Base-by-base conservation (phyloP, 1,284 basidiomycete species). In the Anthracocystis panici-leucophaei region DNA sequence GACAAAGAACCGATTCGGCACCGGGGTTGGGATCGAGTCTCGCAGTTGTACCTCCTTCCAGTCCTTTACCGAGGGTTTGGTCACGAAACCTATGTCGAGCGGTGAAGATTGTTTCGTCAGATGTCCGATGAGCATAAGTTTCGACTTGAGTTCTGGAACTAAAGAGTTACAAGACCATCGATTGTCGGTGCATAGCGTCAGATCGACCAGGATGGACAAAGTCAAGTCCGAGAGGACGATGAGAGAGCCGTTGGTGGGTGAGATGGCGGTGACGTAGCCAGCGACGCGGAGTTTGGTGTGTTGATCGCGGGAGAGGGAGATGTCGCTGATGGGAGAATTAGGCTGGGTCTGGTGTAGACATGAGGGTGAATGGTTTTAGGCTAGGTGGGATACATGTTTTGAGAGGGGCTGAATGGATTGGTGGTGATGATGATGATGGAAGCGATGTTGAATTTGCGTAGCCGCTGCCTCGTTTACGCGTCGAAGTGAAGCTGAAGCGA, bases 251-350 rank as follows among this genome's bases (percentile, higher is more conserved):
- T 50, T 33, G n/a, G 31, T 6, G 21, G 63, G 51, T 20, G 35
- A 41, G 33, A 76, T 18, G 18, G 65, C 55, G 14, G 60, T 61
- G 20, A 76, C 59, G 41, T 50, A 49, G 23, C 69, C 74, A 1
- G 62, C 62, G 18, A 72, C 8, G 12, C 74, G 68, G 25, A 76
- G 54, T 52, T 76, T 76, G 20, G 33, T 16, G 20, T 12, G 5
- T 0, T 23, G 20, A n/a, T 68, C 62, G 27, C 65, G 65, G 5
- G 51, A 41, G 3, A 54, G 63, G 21, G 52, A 48, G 41, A 76
- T 5, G 40, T 76, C 74, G 59, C 33, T 41, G 33, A 76, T 65
- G 54, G 74, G 74, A 0, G 72, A 62, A 33, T 69, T 57, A 23
- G 16, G 65, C 69, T 5, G 49, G 1, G 21, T 57, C 54, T 5